Evolutionary conservation across 306 rosid genomes (phyloP), one percentile per base, ranked within the genome.

Genomic region (Begonia fuchsioides): DNA sequence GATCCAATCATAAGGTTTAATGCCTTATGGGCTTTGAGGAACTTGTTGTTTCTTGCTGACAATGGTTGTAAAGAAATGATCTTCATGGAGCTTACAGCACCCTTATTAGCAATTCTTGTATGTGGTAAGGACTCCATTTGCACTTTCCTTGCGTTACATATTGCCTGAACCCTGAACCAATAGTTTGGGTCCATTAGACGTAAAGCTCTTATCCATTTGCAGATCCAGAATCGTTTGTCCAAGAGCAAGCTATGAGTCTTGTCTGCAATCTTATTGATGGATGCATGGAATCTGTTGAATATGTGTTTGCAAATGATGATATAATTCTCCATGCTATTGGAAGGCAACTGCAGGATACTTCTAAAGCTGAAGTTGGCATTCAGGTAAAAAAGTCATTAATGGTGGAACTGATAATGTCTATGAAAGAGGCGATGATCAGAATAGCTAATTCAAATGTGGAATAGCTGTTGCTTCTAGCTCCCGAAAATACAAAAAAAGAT

Each of bases 201-300:
- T 26, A 26, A 26, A 26, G 35, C 35, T 26, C 35, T 26, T 26
- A 26, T 26, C 35, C 8, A 26, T 38, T 54, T 66, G 67, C 85
- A 90, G 98, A 90, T 64, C 68, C 98, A 5, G 94, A 85, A 72
- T 67, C 92, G 58, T 72, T 71, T 45, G 82, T 90, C 68, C 95
- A 79, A 72, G 85, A 71, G 76, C 87, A 77, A 63, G 81, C 95
- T 66, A 82, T 85, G 60, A 85, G 77, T 52, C 83, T 90, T 65
- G 72, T 90, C 56, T 69, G 95, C 59, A 90, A 90, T 75, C 77
- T 90, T 56, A 76, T 90, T 61, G 95, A 82, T 75, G 95, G 98
- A 69, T 69, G 72, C 66, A 26, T 76, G 46, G 53, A 82, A 49
- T 79, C 74, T 65, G 48, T 85, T 55, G 76, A 81, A 61, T 77